Evolutionary conservation across 192 early-diverging fungal genomes (phyloP).

Genomic region (Coemansia sp.): DNA sequence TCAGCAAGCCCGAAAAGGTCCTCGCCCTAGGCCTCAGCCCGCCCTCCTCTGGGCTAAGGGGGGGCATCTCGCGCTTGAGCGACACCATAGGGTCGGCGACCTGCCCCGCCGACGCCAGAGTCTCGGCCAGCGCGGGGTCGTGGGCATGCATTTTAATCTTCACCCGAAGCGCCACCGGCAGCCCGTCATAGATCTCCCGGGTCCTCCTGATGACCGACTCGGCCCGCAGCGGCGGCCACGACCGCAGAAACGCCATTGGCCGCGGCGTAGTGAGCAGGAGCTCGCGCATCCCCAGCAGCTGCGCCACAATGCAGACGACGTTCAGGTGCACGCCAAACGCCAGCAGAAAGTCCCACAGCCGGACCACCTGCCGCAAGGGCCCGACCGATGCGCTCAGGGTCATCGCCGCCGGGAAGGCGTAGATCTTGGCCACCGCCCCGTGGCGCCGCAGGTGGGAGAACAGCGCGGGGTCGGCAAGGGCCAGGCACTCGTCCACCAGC

Average conservation of each 20-base stretch:
- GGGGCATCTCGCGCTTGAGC: conserved; percentile 39
- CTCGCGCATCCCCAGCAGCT: conserved; percentile 72
- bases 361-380: conserved; percentile 77
- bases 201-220: conserved; percentile 43
- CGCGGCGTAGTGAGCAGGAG: conserved; percentile 60
- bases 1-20: conserved; percentile 37
- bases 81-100: conserved; percentile 26
- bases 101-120: conserved; percentile 23
- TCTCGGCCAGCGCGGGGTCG: conserved; percentile 37
- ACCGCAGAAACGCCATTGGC: conserved; percentile 44
- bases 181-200: conserved; percentile 34
- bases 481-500: conserved; percentile 80
- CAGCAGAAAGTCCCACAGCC: conserved; percentile 91
- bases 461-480: conserved; percentile 69
- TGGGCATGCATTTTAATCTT: conserved; percentile 40
- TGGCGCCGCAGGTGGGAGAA: conserved; percentile 71
- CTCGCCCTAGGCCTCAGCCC: conserved; percentile 16
- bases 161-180: conserved; percentile 22
- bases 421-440: conserved; percentile 71
- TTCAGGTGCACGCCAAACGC: conserved; percentile 92
- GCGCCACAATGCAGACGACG: conserved; percentile 84
- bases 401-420: conserved; percentile 87
- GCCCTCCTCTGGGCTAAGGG: conserved; percentile 14
- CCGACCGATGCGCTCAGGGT: conserved; percentile 88
- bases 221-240: conserved; percentile 47